Evolutionary conservation across 148 eudicot genomes (phyloP).

Genomic region (Silene latifolia): DNA sequence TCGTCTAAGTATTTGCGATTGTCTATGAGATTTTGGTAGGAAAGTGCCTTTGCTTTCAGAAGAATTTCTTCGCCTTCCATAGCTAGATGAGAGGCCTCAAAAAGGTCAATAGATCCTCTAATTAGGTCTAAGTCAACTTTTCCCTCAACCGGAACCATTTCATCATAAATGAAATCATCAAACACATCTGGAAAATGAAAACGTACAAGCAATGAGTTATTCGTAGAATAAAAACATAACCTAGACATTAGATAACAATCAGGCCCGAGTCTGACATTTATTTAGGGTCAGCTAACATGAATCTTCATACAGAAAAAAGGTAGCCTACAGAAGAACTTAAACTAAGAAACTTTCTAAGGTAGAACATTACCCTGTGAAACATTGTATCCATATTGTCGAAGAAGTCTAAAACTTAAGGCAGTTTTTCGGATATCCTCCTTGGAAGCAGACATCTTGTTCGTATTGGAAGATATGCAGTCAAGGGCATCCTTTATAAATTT

Average conservation of each 20-base stretch:
- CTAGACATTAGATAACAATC: no score
- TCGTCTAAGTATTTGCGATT: neutral
- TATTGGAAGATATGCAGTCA: constrained; percentile 7
- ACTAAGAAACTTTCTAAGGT: neutral
- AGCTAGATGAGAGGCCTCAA: constrained; percentile 37
- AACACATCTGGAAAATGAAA: constrained; percentile 25
- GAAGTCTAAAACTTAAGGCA: constrained; percentile 36
- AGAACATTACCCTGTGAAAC: constrained; percentile 34
- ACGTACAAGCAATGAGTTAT: no score
- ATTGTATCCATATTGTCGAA: constrained; percentile 36
- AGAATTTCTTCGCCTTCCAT: constrained; percentile 29
- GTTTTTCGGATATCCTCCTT: constrained; percentile 16
- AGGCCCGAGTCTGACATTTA: no score
- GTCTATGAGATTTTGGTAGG: constrained; percentile 6
- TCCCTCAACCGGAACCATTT: constrained; percentile 4
- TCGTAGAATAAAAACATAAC: no score
- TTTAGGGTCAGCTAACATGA: no score
- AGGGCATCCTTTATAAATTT: constrained; percentile 24
- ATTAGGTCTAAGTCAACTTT: neutral
- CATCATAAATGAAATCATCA: constrained; percentile 16
- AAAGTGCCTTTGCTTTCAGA: constrained; percentile 23
- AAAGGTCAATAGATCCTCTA: constrained; percentile 27
- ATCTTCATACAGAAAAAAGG: neutral
- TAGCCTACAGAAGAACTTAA: no score
- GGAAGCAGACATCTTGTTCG: neutral